phyloP scores from a whole-genome alignment of 148 eudicot genomes.

The Gaultheria prostrata region DNA sequence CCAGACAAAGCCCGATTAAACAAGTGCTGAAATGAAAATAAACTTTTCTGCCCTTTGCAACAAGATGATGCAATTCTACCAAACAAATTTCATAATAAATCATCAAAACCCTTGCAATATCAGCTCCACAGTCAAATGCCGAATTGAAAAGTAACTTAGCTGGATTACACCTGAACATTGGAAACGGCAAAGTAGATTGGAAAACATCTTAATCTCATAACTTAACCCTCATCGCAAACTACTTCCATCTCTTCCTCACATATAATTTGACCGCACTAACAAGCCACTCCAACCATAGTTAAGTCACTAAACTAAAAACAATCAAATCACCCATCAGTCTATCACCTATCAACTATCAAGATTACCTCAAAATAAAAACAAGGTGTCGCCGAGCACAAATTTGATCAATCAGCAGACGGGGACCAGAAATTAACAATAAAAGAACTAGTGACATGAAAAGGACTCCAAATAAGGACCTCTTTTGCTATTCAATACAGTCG shows the following conservation, averaged over 20 bases:
- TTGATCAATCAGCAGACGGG: not conserved
- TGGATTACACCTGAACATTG: not conserved
- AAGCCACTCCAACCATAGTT: not conserved
- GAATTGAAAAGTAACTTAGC: not conserved
- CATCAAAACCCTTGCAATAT: not conserved
- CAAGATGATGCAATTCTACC: conserved; percentile 5
- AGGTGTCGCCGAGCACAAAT: not conserved
- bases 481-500: not conserved
- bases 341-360: not conserved
- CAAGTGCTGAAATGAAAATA: not conserved
- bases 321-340: not conserved
- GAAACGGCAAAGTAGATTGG: not conserved
- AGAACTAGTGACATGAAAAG: not conserved
- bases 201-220: not conserved
- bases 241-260: not conserved
- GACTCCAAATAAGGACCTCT: not conserved
- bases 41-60: not conserved
- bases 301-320: not conserved
- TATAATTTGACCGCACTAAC: not conserved
- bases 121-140: not conserved
- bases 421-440: not conserved
- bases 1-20: not conserved
- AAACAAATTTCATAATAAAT: not conserved
- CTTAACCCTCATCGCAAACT: not conserved
- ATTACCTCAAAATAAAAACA: not conserved